phyloP scores from a whole-genome alignment of 352 stramenopile genomes.

The Pythium graminicola region DNA sequence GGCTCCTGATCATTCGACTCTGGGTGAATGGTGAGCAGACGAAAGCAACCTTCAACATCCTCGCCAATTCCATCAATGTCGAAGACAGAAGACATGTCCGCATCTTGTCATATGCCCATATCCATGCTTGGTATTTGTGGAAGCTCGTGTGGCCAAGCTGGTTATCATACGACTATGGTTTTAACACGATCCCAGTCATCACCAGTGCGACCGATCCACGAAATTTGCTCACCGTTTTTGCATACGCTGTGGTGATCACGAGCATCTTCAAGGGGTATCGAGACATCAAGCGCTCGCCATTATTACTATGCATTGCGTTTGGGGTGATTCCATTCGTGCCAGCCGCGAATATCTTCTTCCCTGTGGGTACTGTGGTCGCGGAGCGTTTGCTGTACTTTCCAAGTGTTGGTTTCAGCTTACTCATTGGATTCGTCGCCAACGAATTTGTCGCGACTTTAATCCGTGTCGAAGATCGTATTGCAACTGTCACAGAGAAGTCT shows the following conservation, averaged over 20 bases:
- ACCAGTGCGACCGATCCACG: constrained; percentile 37
- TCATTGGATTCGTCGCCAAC: constrained; percentile 40
- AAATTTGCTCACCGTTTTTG: constrained; percentile 51
- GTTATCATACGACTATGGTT: constrained; percentile 90
- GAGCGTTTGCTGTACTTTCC: constrained; percentile 90
- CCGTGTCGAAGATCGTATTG: neutral
- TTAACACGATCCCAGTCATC: constrained; percentile 77
- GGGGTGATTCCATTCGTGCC: constrained; percentile 84
- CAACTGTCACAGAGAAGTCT: neutral
- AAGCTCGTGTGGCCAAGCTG: constrained; percentile 85
- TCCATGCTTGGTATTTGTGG: constrained; percentile 84
- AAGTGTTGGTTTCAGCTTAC: constrained; percentile 76
- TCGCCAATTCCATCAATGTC: constrained; percentile 84
- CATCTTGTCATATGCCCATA: constrained; percentile 74
- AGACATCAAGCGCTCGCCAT: constrained; percentile 21
- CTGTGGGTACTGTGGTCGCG: constrained; percentile 85
- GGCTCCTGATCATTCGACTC: constrained; percentile 28
- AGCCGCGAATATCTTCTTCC: constrained; percentile 88
- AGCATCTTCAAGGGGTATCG: constrained; percentile 23
- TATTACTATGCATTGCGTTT: constrained; percentile 63
- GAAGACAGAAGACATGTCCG: constrained; percentile 29
- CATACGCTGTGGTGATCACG: constrained; percentile 46
- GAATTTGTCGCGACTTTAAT: constrained; percentile 20
- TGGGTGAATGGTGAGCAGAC: constrained; percentile 59
- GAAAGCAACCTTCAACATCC: constrained; percentile 72